Percentiles rank a stretch among this genome's conserved stretches.
These are phyloP conservation scores for Cystobasidium sp. DNA, from an alignment of 1,284 basidiomycete species.

Conservation along the genomic window DNA sequence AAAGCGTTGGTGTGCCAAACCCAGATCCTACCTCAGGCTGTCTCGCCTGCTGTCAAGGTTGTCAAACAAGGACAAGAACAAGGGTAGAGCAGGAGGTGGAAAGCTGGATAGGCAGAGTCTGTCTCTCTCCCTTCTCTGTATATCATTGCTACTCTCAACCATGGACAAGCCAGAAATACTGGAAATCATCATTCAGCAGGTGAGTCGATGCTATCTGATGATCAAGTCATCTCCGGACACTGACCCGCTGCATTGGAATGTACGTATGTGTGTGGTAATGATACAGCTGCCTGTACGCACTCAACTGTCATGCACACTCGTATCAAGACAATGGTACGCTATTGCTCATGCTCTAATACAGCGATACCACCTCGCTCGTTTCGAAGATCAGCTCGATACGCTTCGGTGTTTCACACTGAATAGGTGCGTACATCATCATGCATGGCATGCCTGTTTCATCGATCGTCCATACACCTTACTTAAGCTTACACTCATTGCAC, in stretches of 20 bases:
- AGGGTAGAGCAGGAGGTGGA: neutral
- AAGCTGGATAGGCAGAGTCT: neutral
- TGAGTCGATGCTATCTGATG: conserved; percentile 11
- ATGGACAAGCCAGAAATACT: conserved; percentile 36
- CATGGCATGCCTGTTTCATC: neutral
- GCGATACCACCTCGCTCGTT: conserved; percentile 10
- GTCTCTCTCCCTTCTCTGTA: neutral
- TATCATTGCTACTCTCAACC: neutral
- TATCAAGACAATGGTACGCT: conserved; percentile 1
- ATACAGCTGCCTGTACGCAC: conserved; percentile 7
- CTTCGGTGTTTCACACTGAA: conserved; percentile 15
- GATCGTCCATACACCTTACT: neutral
- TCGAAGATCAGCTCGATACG: conserved; percentile 13
- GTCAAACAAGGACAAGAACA: too few species aligned
- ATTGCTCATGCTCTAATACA: neutral
- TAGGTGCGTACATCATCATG: conserved; percentile 22
- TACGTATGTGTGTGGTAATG: neutral
- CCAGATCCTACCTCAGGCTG: too few species aligned
- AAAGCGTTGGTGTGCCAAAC: too few species aligned
- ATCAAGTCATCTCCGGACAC: neutral
- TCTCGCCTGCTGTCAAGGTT: too few species aligned
- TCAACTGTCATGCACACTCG: conserved; percentile 11
- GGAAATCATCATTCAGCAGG: conserved; percentile 12
- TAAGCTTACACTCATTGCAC: neutral
- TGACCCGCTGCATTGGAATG: conserved; percentile 72